phyloP scores from a whole-genome alignment of 2,329 filamentous ascomycete species.

The Pseudopithomyces maydicus region DNA sequence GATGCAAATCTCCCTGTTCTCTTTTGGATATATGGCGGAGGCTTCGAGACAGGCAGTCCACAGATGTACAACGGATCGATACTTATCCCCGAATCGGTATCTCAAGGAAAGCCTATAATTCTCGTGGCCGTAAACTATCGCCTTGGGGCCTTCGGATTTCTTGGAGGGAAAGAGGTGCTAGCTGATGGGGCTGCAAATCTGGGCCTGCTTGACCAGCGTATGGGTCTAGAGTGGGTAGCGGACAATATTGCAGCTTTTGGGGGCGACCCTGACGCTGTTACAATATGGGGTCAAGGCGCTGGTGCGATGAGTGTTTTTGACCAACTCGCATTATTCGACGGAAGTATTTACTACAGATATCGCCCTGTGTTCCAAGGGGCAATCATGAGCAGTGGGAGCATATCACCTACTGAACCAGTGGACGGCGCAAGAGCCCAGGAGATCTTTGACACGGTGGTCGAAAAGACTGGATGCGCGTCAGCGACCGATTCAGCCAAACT shows the following conservation, averaged over 20 bases:
- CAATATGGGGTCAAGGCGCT: slow-evolving; percentile 72
- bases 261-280: slow-evolving; percentile 76
- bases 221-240: slow-evolving; percentile 75
- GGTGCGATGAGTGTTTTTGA: slow-evolving; percentile 71
- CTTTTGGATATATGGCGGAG: slow-evolving; percentile 56
- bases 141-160: slow-evolving; percentile 74
- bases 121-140: slow-evolving; percentile 82
- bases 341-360: slow-evolving; percentile 75
- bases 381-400: slow-evolving; percentile 66
- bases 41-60: slow-evolving; percentile 46
- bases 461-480: slow-evolving; percentile 51
- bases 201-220: slow-evolving; percentile 73
- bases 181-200: slow-evolving; percentile 71
- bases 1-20: slow-evolving; percentile 51
- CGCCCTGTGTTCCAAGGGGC: slow-evolving; percentile 74
- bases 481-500: slow-evolving; percentile 47
- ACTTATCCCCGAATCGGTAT: slow-evolving; percentile 49
- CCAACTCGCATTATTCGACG: slow-evolving; percentile 76
- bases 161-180: slow-evolving; percentile 70
- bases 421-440: slow-evolving; percentile 69
- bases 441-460: slow-evolving; percentile 58
- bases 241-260: slow-evolving; percentile 80
- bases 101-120: slow-evolving; percentile 67
- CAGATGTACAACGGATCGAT: slow-evolving; percentile 49
- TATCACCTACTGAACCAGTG: slow-evolving; percentile 55